Evolutionary conservation across 2,329 filamentous ascomycete genomes (phyloP), one percentile per base, ranked within the genome.

Genomic region (Claviceps fusiformis): DNA sequence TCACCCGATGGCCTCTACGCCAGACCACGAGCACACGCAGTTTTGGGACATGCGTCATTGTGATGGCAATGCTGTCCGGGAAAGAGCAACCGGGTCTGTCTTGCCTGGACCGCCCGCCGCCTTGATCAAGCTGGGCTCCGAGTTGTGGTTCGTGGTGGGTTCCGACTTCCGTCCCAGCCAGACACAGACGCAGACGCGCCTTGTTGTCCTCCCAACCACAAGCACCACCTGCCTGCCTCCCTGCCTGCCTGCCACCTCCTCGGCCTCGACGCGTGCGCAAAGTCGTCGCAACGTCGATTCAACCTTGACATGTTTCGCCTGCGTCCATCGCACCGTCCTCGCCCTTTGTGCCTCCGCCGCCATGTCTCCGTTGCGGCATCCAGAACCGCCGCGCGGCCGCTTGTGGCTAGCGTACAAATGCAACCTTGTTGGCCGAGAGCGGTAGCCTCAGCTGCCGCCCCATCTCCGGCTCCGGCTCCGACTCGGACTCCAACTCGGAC

Each of bases 221-320:
- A 37, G 6, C 11, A 6, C 3, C 6, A 10, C 8, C 35, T 9
- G 11, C 9, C 35, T 41, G 4, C 37, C 37, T 44, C 17, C 50
- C 29, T 39, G 50, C 45, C 50, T 44, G 19, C 19, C 19, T 19
- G 19, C 19, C 19, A 24, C 24, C 24, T 24, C 24, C 24, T 24
- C 24, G 24, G 27, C 24, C 19, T 17, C 50, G 39, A 35, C 50
- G 7, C 24, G 50, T 17, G 19, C 39, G 17, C n/a, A 10, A 13
- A 19, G 19, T 37, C 37, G 33, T 24, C 24, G 24, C 24, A 24
- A 24, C 24, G 24, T 24, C 24, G 24, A 24, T 24, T 24, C 24
- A 24, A 11, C 3, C 9, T 46, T 39, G 56, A 50, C 45, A 63
- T 63, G 60, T 59, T 63, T 50, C 58, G 58, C 44, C 49, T 44